Conservation (phyloP, 371 early-diverging fungal genomes). For the Mortierella sp. region DNA sequence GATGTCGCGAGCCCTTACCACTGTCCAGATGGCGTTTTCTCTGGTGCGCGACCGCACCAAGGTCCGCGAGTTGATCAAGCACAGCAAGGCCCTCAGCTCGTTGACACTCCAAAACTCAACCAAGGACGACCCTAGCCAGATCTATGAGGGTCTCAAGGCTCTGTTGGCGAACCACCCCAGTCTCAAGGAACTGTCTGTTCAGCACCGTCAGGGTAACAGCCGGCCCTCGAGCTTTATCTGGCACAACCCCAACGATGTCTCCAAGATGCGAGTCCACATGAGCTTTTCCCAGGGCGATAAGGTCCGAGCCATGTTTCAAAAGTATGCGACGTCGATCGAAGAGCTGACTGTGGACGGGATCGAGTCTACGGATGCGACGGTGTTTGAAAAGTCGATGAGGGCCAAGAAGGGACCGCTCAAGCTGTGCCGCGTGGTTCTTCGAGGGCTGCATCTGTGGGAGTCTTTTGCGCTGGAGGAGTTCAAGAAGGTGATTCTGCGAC, state of each 20-base stretch:
- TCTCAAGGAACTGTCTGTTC: constrained; percentile 20
- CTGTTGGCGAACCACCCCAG: constrained; percentile 37
- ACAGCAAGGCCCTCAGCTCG: constrained; percentile 22
- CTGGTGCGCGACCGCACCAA: constrained; percentile 29
- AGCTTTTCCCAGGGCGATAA: constrained; percentile 26
- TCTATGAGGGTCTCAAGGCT: constrained; percentile 42
- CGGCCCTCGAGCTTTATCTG: constrained; percentile 25
- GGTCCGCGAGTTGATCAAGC: constrained; percentile 33
- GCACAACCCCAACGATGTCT: constrained; percentile 20
- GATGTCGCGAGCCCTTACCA: constrained; percentile 22
- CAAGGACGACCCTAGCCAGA: constrained; percentile 45
- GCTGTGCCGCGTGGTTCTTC: constrained; percentile 14
- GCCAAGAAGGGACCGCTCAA: constrained; percentile 50
- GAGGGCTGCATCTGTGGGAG: constrained; percentile 25
- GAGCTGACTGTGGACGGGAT: constrained; percentile 25
- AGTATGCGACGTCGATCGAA: constrained; percentile 32
- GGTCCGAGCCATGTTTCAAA: constrained; percentile 40
- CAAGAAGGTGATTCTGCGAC: constrained; percentile 36
- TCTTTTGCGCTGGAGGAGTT: constrained; percentile 31
- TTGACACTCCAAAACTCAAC: constrained; percentile 23
- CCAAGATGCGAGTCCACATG: constrained; percentile 32
- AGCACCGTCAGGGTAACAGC: constrained; percentile 11
- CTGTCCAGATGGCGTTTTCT: constrained; percentile 16
- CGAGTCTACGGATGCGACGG: constrained; percentile 24
- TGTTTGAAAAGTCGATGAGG: constrained; percentile 35